phyloP scores from a whole-genome alignment of 345 rosid species.

The Brassica cretica region DNA sequence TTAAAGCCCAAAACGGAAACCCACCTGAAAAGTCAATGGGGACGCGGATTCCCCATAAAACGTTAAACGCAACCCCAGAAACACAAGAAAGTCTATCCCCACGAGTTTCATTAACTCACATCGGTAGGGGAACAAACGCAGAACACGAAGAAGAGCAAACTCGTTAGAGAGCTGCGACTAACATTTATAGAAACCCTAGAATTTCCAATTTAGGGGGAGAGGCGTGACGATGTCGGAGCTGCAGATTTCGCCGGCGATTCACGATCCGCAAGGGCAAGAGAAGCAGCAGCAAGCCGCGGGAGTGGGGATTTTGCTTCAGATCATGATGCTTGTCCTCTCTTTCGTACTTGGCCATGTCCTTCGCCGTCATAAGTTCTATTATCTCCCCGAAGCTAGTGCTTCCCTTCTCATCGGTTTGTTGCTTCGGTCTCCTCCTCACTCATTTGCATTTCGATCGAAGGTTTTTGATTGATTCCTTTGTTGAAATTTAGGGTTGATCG shows the following conservation, averaged over 20 bases:
- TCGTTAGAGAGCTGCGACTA: background rate
- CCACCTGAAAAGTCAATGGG: slow-evolving; percentile 31
- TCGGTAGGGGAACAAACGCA: background rate
- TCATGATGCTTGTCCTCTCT: slow-evolving; percentile 99
- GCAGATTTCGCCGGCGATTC: slow-evolving; percentile 54
- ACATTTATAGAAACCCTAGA: slow-evolving; percentile 33
- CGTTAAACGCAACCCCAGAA: slow-evolving; percentile 15
- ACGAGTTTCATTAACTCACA: slow-evolving; percentile 21
- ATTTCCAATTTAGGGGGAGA: background rate
- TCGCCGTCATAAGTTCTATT: slow-evolving; percentile 93
- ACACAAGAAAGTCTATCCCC: slow-evolving; percentile 16
- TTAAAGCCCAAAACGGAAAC: slow-evolving; percentile 29
- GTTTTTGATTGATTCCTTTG: background rate
- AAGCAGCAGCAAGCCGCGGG: slow-evolving; percentile 98
- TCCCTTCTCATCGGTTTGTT: slow-evolving; percentile 85
- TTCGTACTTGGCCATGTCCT: slow-evolving; percentile 97
- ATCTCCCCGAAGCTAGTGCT: slow-evolving; percentile 97
- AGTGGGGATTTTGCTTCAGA: slow-evolving; percentile 96
- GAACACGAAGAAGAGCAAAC: slow-evolving; percentile 14
- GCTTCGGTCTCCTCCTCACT: slow-evolving; percentile 11
- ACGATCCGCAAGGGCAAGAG: slow-evolving; percentile 49
- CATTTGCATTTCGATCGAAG: slow-evolving; percentile 7
- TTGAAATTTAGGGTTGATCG: background rate
- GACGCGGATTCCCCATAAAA: slow-evolving; percentile 34
- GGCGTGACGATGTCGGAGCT: slow-evolving; percentile 40